These are phyloP conservation scores for Chlamydomonas sp. DNA, from an alignment of 139 green algal genomes.

Conservation along the genomic window DNA sequence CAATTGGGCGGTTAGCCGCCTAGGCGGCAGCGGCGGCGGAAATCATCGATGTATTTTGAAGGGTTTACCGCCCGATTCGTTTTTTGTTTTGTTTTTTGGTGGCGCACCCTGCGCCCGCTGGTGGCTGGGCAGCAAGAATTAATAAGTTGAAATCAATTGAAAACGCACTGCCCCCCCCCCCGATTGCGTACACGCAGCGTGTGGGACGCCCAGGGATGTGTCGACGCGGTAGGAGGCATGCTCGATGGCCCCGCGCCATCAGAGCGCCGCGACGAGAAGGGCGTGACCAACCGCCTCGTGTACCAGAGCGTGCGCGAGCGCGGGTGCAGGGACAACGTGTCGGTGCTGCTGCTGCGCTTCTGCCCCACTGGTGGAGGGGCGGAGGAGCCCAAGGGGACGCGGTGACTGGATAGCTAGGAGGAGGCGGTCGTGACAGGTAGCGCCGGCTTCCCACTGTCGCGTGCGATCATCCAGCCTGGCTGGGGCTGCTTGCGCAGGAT, in stretches of 20 bases:
- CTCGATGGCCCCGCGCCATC: slow-evolving; percentile 35
- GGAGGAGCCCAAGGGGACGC: background rate
- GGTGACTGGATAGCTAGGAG: background rate
- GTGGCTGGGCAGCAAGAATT: no score
- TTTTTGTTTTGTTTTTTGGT: background rate
- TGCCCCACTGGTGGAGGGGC: background rate
- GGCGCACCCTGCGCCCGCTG: no score
- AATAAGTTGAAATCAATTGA: no score
- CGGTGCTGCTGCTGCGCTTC: slow-evolving; percentile 40
- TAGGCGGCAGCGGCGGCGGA: background rate
- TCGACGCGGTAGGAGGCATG: slow-evolving; percentile 26
- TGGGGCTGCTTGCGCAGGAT: background rate
- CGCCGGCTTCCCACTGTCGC: background rate
- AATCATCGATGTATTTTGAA: no score
- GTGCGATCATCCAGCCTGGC: background rate
- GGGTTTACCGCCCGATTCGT: no score
- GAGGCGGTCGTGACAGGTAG: background rate
- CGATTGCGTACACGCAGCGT: slow-evolving; percentile 11
- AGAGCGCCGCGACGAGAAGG: slow-evolving; percentile 19
- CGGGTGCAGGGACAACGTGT: slow-evolving; percentile 55
- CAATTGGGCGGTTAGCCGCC: background rate
- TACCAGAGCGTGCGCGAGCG: slow-evolving; percentile 44
- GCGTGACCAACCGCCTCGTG: slow-evolving; percentile 44
- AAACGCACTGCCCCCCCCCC: no score
- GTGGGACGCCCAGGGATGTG: slow-evolving; percentile 42